phyloP scores from a whole-genome alignment of 139 green algal genomes.

The Asterochloris erici region DNA sequence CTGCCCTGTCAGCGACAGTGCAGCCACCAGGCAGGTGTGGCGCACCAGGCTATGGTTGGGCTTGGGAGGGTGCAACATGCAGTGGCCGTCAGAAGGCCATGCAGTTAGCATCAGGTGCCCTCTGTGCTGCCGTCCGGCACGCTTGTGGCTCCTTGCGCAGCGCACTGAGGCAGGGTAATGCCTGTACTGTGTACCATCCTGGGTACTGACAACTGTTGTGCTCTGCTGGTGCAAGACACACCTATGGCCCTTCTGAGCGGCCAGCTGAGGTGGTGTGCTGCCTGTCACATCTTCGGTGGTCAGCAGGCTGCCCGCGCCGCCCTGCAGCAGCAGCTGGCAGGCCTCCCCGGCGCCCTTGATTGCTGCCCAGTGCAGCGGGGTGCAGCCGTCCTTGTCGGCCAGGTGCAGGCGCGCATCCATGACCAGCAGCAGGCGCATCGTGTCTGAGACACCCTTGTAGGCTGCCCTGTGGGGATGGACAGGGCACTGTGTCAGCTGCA shows the following conservation, averaged over 20 bases:
- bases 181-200: too few species aligned
- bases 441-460: slow-evolving; percentile 75
- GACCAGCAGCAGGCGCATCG: slow-evolving; percentile 87
- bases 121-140: too few species aligned
- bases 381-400: slow-evolving; percentile 89
- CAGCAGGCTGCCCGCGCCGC: slow-evolving; percentile 57
- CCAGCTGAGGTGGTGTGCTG: slow-evolving; percentile 82
- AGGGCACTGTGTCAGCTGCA: too few species aligned
- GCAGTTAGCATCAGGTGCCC: too few species aligned
- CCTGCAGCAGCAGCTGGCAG: slow-evolving; percentile 84
- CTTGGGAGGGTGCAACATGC: too few species aligned
- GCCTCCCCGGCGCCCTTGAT: slow-evolving; percentile 91
- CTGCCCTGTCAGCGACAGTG: too few species aligned
- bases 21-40: too few species aligned
- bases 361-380: slow-evolving; percentile 93
- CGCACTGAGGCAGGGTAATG: too few species aligned
- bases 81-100: too few species aligned
- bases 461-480: slow-evolving; percentile 26
- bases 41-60: too few species aligned
- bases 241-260: slow-evolving; percentile 88
- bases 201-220: too few species aligned
- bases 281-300: slow-evolving; percentile 74
- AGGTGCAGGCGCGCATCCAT: slow-evolving; percentile 57
- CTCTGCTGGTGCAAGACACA: neutral
- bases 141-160: too few species aligned